phyloP scores from a whole-genome alignment of 2,329 filamentous ascomycete species.

The Verticillium zaregamsianum region DNA sequence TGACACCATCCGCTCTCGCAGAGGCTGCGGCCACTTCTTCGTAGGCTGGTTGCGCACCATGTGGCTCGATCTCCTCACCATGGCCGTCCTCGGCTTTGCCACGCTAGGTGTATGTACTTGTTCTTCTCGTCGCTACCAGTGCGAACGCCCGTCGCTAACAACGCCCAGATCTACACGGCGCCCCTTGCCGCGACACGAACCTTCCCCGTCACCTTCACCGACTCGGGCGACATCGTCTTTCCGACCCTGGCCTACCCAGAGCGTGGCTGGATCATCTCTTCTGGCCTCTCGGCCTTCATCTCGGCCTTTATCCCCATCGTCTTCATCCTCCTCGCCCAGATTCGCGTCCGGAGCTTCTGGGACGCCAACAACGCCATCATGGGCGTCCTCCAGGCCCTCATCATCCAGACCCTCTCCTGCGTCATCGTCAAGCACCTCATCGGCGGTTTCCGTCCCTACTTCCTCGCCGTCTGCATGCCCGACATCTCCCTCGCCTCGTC shows the following conservation, averaged over 20 bases:
- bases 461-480: constrained; percentile 61
- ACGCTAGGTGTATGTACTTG: constrained; percentile 23
- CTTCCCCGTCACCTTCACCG: constrained; percentile 56
- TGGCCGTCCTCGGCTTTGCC: constrained; percentile 48
- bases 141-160: fast-evolving
- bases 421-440: constrained; percentile 64
- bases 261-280: constrained; percentile 58
- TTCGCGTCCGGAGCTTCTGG: constrained; percentile 53
- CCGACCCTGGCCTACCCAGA: constrained; percentile 62
- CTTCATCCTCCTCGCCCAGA: constrained; percentile 52
- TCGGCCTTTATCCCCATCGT: constrained; percentile 52
- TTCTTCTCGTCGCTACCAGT: constrained; percentile 17
- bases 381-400: constrained; percentile 56
- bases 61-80: constrained; percentile 56
- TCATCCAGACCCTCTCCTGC: constrained; percentile 59
- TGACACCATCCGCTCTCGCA: constrained; percentile 4
- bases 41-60: constrained; percentile 50
- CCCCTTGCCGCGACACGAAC: constrained; percentile 52
- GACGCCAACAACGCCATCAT: constrained; percentile 59
- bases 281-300: constrained; percentile 53
- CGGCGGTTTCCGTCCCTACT: constrained; percentile 60
- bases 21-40: constrained; percentile 1
- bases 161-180: constrained; percentile 45
- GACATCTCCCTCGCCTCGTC: constrained; percentile 38
- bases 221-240: constrained; percentile 58